Base-by-base conservation (phyloP, 2,329 filamentous ascomycete species). In the Ophiobolus disseminans region DNA sequence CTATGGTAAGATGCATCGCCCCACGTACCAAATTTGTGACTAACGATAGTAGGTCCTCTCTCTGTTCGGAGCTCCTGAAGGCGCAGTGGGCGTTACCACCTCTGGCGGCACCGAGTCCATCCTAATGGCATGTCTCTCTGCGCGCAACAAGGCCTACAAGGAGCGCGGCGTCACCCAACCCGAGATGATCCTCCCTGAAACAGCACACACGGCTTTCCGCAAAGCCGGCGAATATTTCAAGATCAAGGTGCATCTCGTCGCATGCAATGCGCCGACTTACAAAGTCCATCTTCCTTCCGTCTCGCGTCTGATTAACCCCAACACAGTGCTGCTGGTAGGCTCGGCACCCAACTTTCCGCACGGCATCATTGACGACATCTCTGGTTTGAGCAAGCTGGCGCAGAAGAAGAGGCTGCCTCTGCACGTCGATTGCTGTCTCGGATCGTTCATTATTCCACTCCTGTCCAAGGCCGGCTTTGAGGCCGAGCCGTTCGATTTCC, bases 341-440 rank as follows among this genome's bases (percentile, higher is more conserved):
- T 96, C 90, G 2, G 92, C 94, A 0, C 94, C 94, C 50, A 99
- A 97, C 80, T 99, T 97, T 76, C 94, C 94, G 28, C 94, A 99
- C 72, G 94, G 94, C 53, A 96, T 99, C 69, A 94, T 99, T 57
- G 94, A 99, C 74, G 91, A 97, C 73, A 97, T 99, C 62, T 77
- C 88, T 0, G 83, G 85, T 1, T 85, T 99, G 32, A 96, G 92
- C 45, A 88, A 86, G 50, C 82, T 99, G 4, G 94, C 94, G 0
- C 69, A 88, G 25, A 86, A 86, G 67, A 87, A 89, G 69, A 88
- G 87, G 67, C 79, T 97, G 19, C 92, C 91, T 14, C 84, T 99
- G 9, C 94, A 99, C 72, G 93, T 99, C 40, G 94, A 99, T 78
- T 97, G 94, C 82, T 99, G 94, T 70, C 83, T 99, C 14, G 94